Percentiles rank a stretch among this genome's conserved stretches.
These are phyloP conservation scores for Yarrowia alimentaria DNA, from an alignment of 805 yeast species.

Conservation along the genomic window DNA sequence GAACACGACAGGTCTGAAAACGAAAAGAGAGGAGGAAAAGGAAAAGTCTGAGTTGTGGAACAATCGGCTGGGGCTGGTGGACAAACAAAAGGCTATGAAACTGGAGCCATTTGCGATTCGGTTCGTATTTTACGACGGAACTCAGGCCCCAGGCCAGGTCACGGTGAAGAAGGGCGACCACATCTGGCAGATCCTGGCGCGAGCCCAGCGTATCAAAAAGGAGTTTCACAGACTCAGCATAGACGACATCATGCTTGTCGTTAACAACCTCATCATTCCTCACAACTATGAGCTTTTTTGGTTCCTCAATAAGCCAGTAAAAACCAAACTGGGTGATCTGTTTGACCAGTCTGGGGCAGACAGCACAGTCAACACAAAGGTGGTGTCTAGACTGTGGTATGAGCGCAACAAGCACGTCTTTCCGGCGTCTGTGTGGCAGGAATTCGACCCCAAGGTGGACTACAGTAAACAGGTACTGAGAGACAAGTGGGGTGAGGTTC, in stretches of 20 bases:
- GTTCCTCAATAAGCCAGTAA: slow-evolving; percentile 33
- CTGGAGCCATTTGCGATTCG: slow-evolving; percentile 31
- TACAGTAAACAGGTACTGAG: slow-evolving; percentile 33
- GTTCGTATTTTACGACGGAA: slow-evolving; percentile 37
- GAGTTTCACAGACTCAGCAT: slow-evolving; percentile 37
- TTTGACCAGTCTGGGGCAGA: slow-evolving; percentile 33
- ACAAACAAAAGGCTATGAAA: slow-evolving; percentile 30
- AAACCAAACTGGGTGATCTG: slow-evolving; percentile 34
- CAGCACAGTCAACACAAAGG: slow-evolving; percentile 31
- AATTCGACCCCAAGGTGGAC: slow-evolving; percentile 37
- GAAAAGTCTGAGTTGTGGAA: slow-evolving; percentile 30
- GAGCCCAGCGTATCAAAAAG: slow-evolving; percentile 33
- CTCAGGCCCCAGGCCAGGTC: slow-evolving; percentile 31
- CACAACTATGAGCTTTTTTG: slow-evolving; percentile 37
- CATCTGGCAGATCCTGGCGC: slow-evolving; percentile 35
- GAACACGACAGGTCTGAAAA: slow-evolving; percentile 5
- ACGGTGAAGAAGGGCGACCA: slow-evolving; percentile 36
- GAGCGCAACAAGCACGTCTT: slow-evolving; percentile 37
- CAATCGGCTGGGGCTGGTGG: slow-evolving; percentile 29
- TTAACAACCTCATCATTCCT: slow-evolving; percentile 37
- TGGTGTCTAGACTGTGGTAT: slow-evolving; percentile 37
- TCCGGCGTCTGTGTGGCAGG: slow-evolving; percentile 38
- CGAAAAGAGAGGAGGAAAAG: slow-evolving; percentile 9
- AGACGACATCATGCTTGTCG: slow-evolving; percentile 38
- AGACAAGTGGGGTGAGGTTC: slow-evolving; percentile 33